Evolutionary conservation across 148 eudicot species (phyloP), one percentile per base, ranked within the genome.

Genomic region (Vaccinium darrowii): DNA sequence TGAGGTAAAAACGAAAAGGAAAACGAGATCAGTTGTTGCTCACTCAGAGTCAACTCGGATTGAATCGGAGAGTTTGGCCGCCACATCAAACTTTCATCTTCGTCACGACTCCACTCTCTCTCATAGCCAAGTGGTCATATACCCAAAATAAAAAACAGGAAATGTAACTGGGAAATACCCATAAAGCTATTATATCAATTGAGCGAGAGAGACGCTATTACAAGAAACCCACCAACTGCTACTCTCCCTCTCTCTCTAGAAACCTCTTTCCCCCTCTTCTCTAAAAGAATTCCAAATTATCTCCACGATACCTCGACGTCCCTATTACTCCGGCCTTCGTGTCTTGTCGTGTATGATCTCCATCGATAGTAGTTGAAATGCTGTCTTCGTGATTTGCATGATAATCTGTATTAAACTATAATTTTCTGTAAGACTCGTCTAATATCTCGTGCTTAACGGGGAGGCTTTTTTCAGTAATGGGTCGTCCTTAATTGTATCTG

Each of bases 391-490:
- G 47, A 43, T 43, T 43, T 43, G 47, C 47, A 43, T 43, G 47
- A 27, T 14, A 67, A 16, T 60, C 62, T 43, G 47, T 12, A 78
- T 43, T 51, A 86, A 78, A 74, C 36, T 82, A 67, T 78, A 39
- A 73, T 54, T 83, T 81, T 84, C 62, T 39, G 25, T 8, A 16
- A 19, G 16, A 15, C 49, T 39, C 54, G 50, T 15, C 30, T 36
- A 14, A 36, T 83, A 84, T 21, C 73, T 75, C 79, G 84, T 84
- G 60, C 84, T 86, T 39, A 80, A 83, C 86, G 75, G 83, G 71
- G 89, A 69, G 79, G 87, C 84, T 67, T 30, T 62, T 89, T 91
- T 27, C n/a, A 27, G 84, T 83, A 82, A 76, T 86, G 91, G 91
- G 89, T 81, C 83, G 50, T 83, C 72, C 73, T 67, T 86, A 58